A percentile compares a stretch with the other conserved stretches of the same genome.
These are phyloP conservation scores for Parsonsia alboflavescens DNA, from an alignment of 257 asterid genomes.

Conservation along the genomic window DNA sequence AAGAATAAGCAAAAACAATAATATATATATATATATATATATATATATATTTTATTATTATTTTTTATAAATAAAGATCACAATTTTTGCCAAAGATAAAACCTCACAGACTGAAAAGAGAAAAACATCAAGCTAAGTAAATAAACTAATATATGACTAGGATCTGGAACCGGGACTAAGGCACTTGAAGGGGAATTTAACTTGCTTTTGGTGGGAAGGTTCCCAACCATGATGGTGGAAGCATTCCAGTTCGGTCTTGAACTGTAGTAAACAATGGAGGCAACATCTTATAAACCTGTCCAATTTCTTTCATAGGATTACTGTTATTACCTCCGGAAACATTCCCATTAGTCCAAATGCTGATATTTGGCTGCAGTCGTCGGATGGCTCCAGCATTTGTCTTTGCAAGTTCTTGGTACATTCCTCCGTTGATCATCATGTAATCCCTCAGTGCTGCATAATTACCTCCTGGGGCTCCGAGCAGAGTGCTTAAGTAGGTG, in stretches of 20 bases:
- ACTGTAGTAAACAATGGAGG: slow-evolving; percentile 7
- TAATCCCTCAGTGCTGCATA: slow-evolving; percentile 7
- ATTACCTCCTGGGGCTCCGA: background rate
- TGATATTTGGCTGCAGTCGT: slow-evolving; percentile 4
- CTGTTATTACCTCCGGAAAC: background rate
- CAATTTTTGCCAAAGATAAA: background rate
- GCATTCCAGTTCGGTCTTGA: slow-evolving; percentile 10
- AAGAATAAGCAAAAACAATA: too few species aligned
- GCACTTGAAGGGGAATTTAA: too few species aligned
- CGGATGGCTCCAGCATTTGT: slow-evolving; percentile 8
- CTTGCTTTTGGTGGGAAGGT: background rate
- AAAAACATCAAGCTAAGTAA: background rate
- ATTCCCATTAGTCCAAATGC: slow-evolving; percentile 1
- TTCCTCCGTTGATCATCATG: slow-evolving; percentile 8
- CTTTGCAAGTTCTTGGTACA: slow-evolving; percentile 12
- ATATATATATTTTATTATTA: too few species aligned
- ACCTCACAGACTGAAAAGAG: background rate
- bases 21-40: too few species aligned
- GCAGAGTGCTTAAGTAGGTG: background rate
- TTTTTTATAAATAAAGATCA: background rate
- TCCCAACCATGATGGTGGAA: slow-evolving; percentile 11
- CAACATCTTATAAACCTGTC: slow-evolving; percentile 4
- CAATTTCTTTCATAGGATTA: slow-evolving; percentile 2
- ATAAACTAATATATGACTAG: background rate
- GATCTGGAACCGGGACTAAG: background rate